These are phyloP conservation scores for Flaveria floridana DNA, from an alignment of 140 eudicot genomes.

Conservation along the genomic window DNA sequence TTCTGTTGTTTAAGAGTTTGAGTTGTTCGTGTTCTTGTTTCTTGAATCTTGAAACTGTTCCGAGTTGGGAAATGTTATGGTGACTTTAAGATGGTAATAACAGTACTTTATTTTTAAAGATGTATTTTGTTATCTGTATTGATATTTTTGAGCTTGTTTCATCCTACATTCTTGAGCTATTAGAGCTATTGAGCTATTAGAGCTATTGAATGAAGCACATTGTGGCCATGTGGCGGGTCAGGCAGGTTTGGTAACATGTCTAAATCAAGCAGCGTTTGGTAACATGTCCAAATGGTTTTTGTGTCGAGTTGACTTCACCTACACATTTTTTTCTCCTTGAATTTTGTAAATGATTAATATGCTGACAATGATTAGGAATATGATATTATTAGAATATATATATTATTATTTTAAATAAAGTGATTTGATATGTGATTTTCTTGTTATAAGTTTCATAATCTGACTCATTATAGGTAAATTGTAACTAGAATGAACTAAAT, in stretches of 20 bases:
- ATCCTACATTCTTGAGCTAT: neutral
- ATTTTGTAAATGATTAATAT: neutral
- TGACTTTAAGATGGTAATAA: constrained; percentile 25
- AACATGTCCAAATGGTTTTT: too few species aligned
- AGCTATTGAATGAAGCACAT: neutral
- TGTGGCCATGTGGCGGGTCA: too few species aligned
- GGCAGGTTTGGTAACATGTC: neutral
- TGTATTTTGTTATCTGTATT: neutral
- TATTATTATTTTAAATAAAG: neutral
- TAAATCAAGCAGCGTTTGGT: too few species aligned
- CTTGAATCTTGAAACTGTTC: constrained; percentile 24
- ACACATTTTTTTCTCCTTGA: neutral
- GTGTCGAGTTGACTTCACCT: neutral
- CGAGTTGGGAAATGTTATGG: constrained; percentile 20
- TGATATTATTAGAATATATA: neutral
- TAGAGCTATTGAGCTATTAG: constrained; percentile 4
- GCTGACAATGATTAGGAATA: neutral
- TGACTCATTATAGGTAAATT: neutral
- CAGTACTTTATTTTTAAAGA: constrained; percentile 2
- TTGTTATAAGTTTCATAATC: neutral
- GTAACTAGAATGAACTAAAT: neutral
- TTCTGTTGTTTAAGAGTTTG: constrained; percentile 26
- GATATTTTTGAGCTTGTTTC: constrained; percentile 10
- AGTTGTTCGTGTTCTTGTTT: constrained; percentile 26
- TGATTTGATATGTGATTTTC: neutral